These are phyloP conservation scores for Pythium apleroticum DNA, from an alignment of 352 stramenopile genomes.

Conservation along the genomic window DNA sequence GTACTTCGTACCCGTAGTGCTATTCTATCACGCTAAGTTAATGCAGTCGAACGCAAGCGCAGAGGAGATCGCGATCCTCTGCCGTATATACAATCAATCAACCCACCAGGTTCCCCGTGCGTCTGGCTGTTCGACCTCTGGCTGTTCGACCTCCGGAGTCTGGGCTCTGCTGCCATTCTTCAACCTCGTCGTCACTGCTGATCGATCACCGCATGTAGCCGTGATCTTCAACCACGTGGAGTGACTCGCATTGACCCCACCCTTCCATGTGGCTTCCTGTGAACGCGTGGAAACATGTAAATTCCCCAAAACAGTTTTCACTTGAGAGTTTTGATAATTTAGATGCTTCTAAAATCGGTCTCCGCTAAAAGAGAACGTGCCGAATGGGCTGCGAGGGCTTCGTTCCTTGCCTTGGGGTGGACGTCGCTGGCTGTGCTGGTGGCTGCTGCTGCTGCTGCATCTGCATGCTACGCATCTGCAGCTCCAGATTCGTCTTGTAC, in stretches of 20 bases:
- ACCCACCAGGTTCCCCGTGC: not conserved
- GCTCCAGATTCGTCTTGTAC: constrained; percentile 23
- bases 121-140: no score
- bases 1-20: constrained; percentile 2
- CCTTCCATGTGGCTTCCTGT: not conserved
- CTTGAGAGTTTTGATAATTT: not conserved
- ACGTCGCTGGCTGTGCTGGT: not conserved
- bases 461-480: constrained; percentile 25
- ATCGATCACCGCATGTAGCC: not conserved
- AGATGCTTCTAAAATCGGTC: not conserved
- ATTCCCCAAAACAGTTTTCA: not conserved
- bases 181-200: not conserved
- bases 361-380: constrained; percentile 6
- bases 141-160: no score
- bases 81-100: not conserved
- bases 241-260: not conserved
- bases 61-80: constrained; percentile 15
- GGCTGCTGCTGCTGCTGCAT: constrained; percentile 21
- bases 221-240: constrained; percentile 4
- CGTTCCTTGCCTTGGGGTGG: not conserved
- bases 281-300: not conserved
- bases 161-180: not conserved
- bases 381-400: constrained; percentile 8
- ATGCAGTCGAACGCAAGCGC: not conserved
- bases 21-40: constrained; percentile 9